These are phyloP conservation scores for Stagonosporopsis cucurbitacearum DNA, from an alignment of 2,329 filamentous ascomycete species.

Conservation along the genomic window DNA sequence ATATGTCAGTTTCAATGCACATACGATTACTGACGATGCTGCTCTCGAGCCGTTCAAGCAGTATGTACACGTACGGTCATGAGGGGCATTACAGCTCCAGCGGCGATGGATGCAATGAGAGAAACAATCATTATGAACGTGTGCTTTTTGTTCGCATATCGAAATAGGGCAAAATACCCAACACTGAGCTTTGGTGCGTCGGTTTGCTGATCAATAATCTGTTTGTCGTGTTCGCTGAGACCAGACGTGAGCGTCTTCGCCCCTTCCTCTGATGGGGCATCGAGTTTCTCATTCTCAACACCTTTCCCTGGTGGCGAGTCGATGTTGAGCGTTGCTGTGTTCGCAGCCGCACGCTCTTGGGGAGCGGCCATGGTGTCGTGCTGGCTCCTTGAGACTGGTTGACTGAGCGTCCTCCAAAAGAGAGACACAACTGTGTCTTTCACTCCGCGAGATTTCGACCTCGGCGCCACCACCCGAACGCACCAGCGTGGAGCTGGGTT, in stretches of 20 bases:
- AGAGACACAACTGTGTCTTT: constrained; percentile 11
- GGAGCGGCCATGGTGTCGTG: constrained; percentile 15
- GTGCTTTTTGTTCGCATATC: constrained; percentile 54
- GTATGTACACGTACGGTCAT: constrained; percentile 66
- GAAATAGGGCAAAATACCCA: constrained; percentile 55
- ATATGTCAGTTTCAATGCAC: background rate
- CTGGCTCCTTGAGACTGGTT: constrained; percentile 8
- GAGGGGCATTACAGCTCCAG: constrained; percentile 73
- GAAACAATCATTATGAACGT: constrained; percentile 58
- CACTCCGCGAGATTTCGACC: constrained; percentile 15
- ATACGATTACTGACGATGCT: background rate
- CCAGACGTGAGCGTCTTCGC: constrained; percentile 29
- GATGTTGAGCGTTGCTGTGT: constrained; percentile 6
- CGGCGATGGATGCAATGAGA: constrained; percentile 69
- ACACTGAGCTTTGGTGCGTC: constrained; percentile 53
- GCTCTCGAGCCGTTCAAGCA: background rate
- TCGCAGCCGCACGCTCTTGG: constrained; percentile 16
- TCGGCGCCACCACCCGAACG: constrained; percentile 14
- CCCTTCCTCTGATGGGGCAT: constrained; percentile 27
- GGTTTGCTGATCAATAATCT: constrained; percentile 49
- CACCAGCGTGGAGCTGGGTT: constrained; percentile 6
- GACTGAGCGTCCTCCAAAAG: constrained; percentile 8
- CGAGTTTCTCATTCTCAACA: constrained; percentile 36
- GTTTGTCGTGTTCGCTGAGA: constrained; percentile 43
- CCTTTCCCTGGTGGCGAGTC: constrained; percentile 17